A percentile compares a stretch with the other conserved stretches of the same genome.
These are phyloP conservation scores for Xylariales sp. DNA, from an alignment of 2,329 filamentous ascomycete genomes.

Conservation along the genomic window DNA sequence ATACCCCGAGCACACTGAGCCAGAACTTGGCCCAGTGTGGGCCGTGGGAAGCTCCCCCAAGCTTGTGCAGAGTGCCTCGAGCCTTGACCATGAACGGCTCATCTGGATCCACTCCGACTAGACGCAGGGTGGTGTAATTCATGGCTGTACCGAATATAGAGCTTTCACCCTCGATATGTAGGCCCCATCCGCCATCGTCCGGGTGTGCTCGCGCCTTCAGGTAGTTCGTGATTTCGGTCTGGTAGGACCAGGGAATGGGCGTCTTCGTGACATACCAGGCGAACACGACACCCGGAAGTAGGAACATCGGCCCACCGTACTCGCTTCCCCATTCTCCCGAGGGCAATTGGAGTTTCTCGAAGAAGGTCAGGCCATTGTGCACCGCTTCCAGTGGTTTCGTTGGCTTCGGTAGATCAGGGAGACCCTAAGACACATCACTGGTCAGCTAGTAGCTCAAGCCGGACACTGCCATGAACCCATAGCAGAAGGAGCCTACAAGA, in stretches of 20 bases:
- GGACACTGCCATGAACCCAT: background rate
- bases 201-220: constrained; percentile 79
- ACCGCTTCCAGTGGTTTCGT: constrained; percentile 72
- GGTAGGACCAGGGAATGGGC: constrained; percentile 72
- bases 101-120: constrained; percentile 79
- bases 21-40: constrained; percentile 99
- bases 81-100: constrained; percentile 84
- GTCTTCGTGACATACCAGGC: constrained; percentile 87
- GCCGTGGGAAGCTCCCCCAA: constrained; percentile 77
- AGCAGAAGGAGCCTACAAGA: constrained; percentile 48
- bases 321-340: constrained; percentile 96
- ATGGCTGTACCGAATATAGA: constrained; percentile 85
- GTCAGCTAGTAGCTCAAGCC: constrained; percentile 5
- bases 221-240: constrained; percentile 89
- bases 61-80: constrained; percentile 71
- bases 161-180: constrained; percentile 92
- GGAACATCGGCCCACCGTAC: constrained; percentile 96
- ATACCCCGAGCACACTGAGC: constrained; percentile 78
- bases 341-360: constrained; percentile 80
- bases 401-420: constrained; percentile 66
- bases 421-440: constrained; percentile 47
- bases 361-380: constrained; percentile 80
- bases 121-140: constrained; percentile 78
- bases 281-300: constrained; percentile 80
- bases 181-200: constrained; percentile 91